Conservation (phyloP, 345 rosid species). For the Citropsis articulata region DNA sequence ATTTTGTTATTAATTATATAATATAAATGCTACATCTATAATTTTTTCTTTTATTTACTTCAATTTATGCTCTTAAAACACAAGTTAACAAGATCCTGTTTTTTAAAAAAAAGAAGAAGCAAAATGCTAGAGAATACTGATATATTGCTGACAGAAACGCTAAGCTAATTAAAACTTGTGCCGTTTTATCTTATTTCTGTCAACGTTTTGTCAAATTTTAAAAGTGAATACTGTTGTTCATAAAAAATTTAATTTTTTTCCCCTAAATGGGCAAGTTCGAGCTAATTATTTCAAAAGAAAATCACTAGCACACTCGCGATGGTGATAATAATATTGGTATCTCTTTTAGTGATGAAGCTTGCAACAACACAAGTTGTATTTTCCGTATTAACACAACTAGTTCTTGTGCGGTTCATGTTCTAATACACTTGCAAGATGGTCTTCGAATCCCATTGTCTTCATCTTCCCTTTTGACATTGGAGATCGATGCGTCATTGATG, state of each 20-base stretch:
- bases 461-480: slow-evolving; percentile 83
- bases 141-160: too few relatives aligned
- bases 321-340: slow-evolving; percentile 43
- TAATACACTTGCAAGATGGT: slow-evolving; percentile 75
- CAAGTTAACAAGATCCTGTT: too few relatives aligned
- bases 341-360: slow-evolving; percentile 34
- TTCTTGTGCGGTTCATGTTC: slow-evolving; percentile 69
- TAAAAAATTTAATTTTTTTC: too few relatives aligned
- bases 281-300: slow-evolving; percentile 59
- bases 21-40: too few relatives aligned
- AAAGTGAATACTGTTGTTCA: too few relatives aligned
- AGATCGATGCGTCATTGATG: slow-evolving; percentile 72
- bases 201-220: too few relatives aligned
- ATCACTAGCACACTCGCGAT: slow-evolving; percentile 59
- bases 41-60: not conserved
- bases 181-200: too few relatives aligned
- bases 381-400: slow-evolving; percentile 50
- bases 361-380: slow-evolving; percentile 25
- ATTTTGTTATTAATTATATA: too few relatives aligned
- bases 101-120: too few relatives aligned
- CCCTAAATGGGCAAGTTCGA: slow-evolving; percentile 36
- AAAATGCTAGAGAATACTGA: too few relatives aligned
- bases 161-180: too few relatives aligned
- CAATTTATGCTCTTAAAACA: too few relatives aligned
- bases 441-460: slow-evolving; percentile 76